Conservation (phyloP, 1,284 basidiomycete genomes). For the Farysia itapuensis region DNA sequence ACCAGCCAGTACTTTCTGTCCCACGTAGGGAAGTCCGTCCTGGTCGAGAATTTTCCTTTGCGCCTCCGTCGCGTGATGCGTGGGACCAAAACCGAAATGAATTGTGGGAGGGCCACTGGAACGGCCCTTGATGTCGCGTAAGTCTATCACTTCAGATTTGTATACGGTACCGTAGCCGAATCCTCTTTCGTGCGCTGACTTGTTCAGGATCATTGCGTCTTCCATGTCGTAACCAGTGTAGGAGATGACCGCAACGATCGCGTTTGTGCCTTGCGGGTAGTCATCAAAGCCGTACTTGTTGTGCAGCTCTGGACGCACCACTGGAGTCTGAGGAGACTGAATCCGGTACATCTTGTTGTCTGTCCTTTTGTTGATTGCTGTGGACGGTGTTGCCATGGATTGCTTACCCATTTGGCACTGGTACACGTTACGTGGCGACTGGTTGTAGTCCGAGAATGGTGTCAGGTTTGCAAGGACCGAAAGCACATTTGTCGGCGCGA, state of each 20-base stretch:
- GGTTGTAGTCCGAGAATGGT: conserved; percentile 90
- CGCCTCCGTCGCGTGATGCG: conserved; percentile 36
- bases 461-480: conserved; percentile 72
- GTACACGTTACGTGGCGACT: conserved; percentile 68
- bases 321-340: conserved; percentile 90
- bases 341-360: conserved; percentile 98
- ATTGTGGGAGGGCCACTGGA: conserved; percentile 61
- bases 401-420: conserved; percentile 97
- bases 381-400: conserved; percentile 97
- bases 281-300: conserved; percentile 98
- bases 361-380: conserved; percentile 83
- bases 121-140: conserved; percentile 70
- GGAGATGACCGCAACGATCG: conserved; percentile 97
- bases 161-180: conserved; percentile 97
- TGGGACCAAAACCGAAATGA: conserved; percentile 80
- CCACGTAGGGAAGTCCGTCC: conserved; percentile 84
- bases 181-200: conserved; percentile 95
- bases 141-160: conserved; percentile 89
- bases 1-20: conserved; percentile 72
- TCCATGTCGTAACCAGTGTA: conserved; percentile 99
- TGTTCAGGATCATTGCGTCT: conserved; percentile 99
- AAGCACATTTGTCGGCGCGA: conserved; percentile 90
- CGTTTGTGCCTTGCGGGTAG: conserved; percentile 97
- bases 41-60: conserved; percentile 69
- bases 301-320: conserved; percentile 89